Conservation (phyloP, 2,329 filamentous ascomycete species). For the Ilyonectria robusta region DNA sequence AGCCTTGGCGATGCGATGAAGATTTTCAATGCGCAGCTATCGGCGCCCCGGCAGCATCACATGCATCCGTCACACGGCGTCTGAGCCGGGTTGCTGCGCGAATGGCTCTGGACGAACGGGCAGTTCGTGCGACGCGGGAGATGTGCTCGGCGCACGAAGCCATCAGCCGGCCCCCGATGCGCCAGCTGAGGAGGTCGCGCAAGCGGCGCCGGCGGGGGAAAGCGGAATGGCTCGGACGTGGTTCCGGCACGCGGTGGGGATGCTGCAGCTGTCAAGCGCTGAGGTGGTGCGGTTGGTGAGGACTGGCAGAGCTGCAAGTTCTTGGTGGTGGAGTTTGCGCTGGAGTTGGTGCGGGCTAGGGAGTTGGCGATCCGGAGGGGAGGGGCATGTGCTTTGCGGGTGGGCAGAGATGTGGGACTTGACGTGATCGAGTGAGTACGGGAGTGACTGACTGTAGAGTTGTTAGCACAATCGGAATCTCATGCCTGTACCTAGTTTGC, state of each 20-base stretch:
- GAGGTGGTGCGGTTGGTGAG: constrained; percentile 17
- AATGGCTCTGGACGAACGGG: too few relatives aligned
- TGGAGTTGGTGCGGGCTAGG: constrained; percentile 6
- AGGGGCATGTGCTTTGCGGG: constrained; percentile 32
- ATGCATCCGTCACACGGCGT: background rate
- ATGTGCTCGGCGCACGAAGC: too few relatives aligned
- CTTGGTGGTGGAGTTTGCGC: constrained; percentile 33
- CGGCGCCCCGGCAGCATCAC: constrained; percentile 25
- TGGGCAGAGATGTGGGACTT: constrained; percentile 8
- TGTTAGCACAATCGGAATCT: too few relatives aligned
- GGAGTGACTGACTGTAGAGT: background rate
- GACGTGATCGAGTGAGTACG: constrained; percentile 2
- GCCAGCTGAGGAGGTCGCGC: constrained; percentile 26
- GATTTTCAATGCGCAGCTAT: constrained; percentile 33
- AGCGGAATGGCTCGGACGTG: constrained; percentile 14
- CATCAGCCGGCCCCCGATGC: constrained; percentile 9
- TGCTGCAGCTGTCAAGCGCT: too few relatives aligned
- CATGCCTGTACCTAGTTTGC: too few relatives aligned
- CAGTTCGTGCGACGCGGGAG: too few relatives aligned
- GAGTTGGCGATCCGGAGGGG: constrained; percentile 32
- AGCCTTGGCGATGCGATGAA: constrained; percentile 17
- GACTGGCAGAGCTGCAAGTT: constrained; percentile 39
- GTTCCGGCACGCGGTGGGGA: constrained; percentile 26
- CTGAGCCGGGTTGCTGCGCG: too few relatives aligned
- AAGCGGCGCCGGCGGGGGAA: constrained; percentile 29